Evolutionary conservation across 2,329 filamentous ascomycete species (phyloP).

Genomic region (Fusarium ambrosium): DNA sequence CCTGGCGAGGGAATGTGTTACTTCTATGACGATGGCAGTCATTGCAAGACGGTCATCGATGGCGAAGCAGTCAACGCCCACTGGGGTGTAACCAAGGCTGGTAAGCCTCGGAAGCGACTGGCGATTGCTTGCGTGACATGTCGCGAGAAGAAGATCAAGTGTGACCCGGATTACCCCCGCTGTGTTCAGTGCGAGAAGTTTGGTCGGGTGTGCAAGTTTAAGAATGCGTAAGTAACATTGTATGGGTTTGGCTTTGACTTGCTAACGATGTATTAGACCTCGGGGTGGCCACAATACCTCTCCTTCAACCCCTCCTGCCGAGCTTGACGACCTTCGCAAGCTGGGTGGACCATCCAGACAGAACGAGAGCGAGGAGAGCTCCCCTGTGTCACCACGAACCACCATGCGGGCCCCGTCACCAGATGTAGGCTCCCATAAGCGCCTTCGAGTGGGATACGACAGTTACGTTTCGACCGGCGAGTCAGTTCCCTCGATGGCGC

Average conservation of each 20-base stretch:
- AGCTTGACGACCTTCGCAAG: constrained; percentile 62
- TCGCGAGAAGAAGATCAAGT: constrained; percentile 98
- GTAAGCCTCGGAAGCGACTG: constrained; percentile 90
- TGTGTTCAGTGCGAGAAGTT: constrained; percentile 95
- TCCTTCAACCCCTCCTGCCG: constrained; percentile 65
- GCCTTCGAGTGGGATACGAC: constrained; percentile 63
- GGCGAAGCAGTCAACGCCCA: constrained; percentile 90
- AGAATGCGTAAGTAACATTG: constrained; percentile 79
- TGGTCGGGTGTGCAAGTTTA: constrained; percentile 85
- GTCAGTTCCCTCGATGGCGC: constrained; percentile 47
- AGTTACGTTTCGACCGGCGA: constrained; percentile 57
- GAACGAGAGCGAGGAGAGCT: constrained; percentile 60
- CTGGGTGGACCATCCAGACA: constrained; percentile 50
- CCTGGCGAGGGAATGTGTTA: constrained; percentile 86
- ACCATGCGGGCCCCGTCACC: constrained; percentile 51
- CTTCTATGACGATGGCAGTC: constrained; percentile 86
- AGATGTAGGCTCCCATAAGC: constrained; percentile 60
- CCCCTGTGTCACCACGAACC: constrained; percentile 63
- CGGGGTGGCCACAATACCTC: constrained; percentile 71
- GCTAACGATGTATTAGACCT: constrained; percentile 57
- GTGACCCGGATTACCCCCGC: constrained; percentile 87
- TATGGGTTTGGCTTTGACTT: constrained; percentile 20
- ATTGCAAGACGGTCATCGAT: constrained; percentile 86
- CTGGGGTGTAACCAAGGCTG: constrained; percentile 95
- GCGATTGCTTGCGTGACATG: constrained; percentile 95